These are phyloP conservation scores for Lichtheimia hyalospora DNA, from an alignment of 371 early-diverging fungal species.

Conservation along the genomic window DNA sequence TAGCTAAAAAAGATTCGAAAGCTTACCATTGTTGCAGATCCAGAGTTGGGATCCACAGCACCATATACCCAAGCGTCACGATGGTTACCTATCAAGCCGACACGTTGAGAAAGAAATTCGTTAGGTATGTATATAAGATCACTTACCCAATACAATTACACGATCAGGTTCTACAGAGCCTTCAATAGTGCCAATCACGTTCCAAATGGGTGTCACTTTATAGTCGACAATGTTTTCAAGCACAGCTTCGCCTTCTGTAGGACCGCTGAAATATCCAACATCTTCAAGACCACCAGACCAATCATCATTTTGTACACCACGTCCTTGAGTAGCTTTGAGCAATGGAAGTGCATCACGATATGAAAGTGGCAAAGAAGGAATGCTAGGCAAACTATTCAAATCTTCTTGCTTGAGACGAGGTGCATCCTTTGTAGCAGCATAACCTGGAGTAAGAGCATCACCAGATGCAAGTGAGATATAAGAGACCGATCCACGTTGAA, in stretches of 20 bases:
- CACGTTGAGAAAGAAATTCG: neutral
- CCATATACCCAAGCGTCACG: constrained; percentile 71
- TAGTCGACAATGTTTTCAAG: constrained; percentile 56
- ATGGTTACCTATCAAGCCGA: constrained; percentile 44
- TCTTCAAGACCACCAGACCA: constrained; percentile 54
- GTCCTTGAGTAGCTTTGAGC: constrained; percentile 50
- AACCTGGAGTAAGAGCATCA: constrained; percentile 69
- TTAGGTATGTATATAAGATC: neutral
- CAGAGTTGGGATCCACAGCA: constrained; percentile 67
- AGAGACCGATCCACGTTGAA: constrained; percentile 64
- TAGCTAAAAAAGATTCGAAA: neutral
- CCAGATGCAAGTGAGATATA: constrained; percentile 51
- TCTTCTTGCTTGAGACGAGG: constrained; percentile 51
- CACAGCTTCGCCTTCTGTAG: constrained; percentile 47
- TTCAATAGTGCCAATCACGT: constrained; percentile 60
- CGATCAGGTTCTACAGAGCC: constrained; percentile 59
- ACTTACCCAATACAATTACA: constrained; percentile 53
- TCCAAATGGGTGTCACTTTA: constrained; percentile 63
- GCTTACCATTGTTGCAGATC: constrained; percentile 57
- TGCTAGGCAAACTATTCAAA: constrained; percentile 45
- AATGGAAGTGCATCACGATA: constrained; percentile 64
- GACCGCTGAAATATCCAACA: constrained; percentile 57
- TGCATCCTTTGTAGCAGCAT: constrained; percentile 54
- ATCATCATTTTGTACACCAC: constrained; percentile 30
- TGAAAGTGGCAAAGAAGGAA: constrained; percentile 69